Conservation (phyloP, 768 basidiomycete species). For the Aureoboletus auriporus region DNA sequence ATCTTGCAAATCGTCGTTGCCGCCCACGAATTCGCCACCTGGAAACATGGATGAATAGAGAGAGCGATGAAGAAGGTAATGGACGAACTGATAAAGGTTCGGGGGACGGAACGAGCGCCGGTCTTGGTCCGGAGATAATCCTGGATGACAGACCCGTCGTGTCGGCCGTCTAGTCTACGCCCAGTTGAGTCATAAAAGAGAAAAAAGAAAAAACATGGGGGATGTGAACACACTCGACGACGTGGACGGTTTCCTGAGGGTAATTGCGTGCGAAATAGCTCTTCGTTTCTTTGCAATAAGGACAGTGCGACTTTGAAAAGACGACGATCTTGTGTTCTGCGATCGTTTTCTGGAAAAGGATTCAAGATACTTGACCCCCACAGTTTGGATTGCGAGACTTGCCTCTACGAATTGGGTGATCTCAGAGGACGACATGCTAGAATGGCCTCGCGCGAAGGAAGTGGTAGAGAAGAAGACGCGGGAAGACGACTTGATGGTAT, state of each 20-base stretch:
- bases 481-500: conserved; percentile 1
- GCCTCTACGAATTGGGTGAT: conserved; percentile 37
- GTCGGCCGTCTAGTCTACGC: conserved; percentile 48
- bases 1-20: conserved; percentile 16
- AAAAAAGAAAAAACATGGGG: background rate
- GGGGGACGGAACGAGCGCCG: conserved; percentile 69
- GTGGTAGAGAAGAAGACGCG: conserved; percentile 13
- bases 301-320: conserved; percentile 60
- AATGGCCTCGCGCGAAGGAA: conserved; percentile 7
- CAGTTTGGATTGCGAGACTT: background rate
- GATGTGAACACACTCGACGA: conserved; percentile 45
- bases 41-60: background rate
- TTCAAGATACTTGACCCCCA: too few relatives aligned
- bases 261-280: conserved; percentile 38
- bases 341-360: conserved; percentile 39
- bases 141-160: conserved; percentile 64
- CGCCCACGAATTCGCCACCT: conserved; percentile 20
- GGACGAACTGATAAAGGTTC: conserved; percentile 64
- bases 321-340: conserved; percentile 48
- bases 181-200: background rate
- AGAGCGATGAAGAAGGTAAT: too few relatives aligned
- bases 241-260: conserved; percentile 33
- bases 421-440: too few relatives aligned
- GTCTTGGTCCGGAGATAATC: conserved; percentile 60
- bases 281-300: conserved; percentile 50